These are phyloP conservation scores for Herpetomonas samuelpessoai DNA, from an alignment of 208 protist genomes.

Conservation along the genomic window DNA sequence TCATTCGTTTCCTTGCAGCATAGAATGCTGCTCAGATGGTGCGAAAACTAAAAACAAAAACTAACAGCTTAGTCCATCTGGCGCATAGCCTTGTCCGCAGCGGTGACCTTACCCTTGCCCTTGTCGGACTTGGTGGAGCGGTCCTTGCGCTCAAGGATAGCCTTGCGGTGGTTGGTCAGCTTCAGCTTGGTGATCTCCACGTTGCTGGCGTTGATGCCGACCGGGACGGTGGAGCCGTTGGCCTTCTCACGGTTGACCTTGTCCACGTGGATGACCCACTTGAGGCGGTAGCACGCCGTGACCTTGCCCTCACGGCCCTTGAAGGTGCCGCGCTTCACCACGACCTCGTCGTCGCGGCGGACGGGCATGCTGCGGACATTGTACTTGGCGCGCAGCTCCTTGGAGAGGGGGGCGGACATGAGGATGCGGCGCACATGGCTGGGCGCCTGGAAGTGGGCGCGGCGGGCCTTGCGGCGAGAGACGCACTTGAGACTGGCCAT, in stretches of 20 bases:
- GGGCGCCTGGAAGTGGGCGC: slow-evolving; percentile 99
- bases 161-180: slow-evolving; percentile 98
- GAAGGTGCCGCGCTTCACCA: slow-evolving; percentile 94
- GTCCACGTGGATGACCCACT: slow-evolving; percentile 99
- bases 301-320: slow-evolving; percentile 98
- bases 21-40: too few species aligned
- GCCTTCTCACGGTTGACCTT: slow-evolving; percentile 97
- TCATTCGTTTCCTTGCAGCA: too few species aligned
- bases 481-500: slow-evolving; percentile 89
- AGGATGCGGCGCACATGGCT: slow-evolving; percentile 95
- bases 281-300: slow-evolving; percentile 97
- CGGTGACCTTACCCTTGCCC: slow-evolving; percentile 90
- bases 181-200: slow-evolving; percentile 99
- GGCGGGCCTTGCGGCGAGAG: slow-evolving; percentile 96
- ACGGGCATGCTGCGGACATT: slow-evolving; percentile 98
- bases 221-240: slow-evolving; percentile 90
- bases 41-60: too few species aligned
- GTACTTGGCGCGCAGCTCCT: slow-evolving; percentile 99
- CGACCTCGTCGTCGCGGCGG: slow-evolving; percentile 99
- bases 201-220: slow-evolving; percentile 99
- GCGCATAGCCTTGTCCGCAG: slow-evolving; percentile 91
- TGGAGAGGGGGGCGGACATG: slow-evolving; percentile 98
- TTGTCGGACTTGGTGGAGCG: slow-evolving; percentile 88
- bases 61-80: slow-evolving; percentile 83
- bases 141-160: slow-evolving; percentile 95